Percentiles rank a stretch among this genome's conserved stretches.
Evolutionary conservation across 306 rosid species (phyloP).

Genomic region (Pterocarpus macrocarpus): DNA sequence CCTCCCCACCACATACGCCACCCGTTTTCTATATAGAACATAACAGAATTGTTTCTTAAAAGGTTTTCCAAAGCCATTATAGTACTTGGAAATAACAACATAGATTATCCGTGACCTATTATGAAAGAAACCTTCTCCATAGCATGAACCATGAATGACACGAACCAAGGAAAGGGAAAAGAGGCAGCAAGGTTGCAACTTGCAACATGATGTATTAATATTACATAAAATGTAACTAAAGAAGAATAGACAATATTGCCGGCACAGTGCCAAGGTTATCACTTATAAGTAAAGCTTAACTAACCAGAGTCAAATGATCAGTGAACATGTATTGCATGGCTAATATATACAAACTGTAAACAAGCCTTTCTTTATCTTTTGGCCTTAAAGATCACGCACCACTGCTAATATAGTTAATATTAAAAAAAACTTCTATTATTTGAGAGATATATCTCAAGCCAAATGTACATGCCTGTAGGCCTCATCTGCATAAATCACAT

Average conservation of each 20-base stretch:
- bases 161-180: not conserved
- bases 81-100: not conserved
- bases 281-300: not conserved
- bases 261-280: conserved; percentile 5
- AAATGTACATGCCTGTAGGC: conserved; percentile 8
- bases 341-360: conserved; percentile 8
- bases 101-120: not conserved
- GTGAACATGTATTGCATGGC: conserved; percentile 1
- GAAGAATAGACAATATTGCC: conserved; percentile 1
- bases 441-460: conserved; percentile 14
- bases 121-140: too few relatives aligned
- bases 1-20: too few relatives aligned
- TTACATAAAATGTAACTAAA: not conserved
- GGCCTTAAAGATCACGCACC: conserved; percentile 24
- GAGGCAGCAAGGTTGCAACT: conserved; percentile 4
- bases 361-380: conserved; percentile 27
- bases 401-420: not conserved
- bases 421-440: not conserved
- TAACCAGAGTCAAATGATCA: not conserved
- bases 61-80: not conserved
- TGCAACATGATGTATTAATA: conserved; percentile 20
- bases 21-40: too few relatives aligned
- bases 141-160: too few relatives aligned
- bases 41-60: too few relatives aligned
- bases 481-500: conserved; percentile 14